Evolutionary conservation across 1,139 yeast genomes (phyloP).

Genomic region (Magnusiomyces tetraspermus): DNA sequence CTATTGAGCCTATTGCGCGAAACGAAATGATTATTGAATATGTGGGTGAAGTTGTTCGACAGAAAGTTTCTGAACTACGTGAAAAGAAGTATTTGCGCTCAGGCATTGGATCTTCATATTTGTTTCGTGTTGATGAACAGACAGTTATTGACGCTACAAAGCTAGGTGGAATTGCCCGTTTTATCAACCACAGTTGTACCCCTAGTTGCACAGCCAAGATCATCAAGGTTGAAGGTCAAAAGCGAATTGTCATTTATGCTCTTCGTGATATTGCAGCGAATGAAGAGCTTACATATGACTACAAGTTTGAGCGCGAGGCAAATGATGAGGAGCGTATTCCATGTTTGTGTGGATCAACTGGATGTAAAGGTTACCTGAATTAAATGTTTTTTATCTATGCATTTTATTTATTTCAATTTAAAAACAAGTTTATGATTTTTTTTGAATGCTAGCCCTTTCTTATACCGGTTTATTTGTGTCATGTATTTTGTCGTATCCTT

Average conservation of each 20-base stretch:
- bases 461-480: too few species aligned
- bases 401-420: background rate
- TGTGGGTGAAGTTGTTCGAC: conserved; percentile 94
- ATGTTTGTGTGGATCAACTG: conserved; percentile 90
- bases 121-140: conserved; percentile 86
- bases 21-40: conserved; percentile 97
- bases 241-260: conserved; percentile 92
- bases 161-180: conserved; percentile 92
- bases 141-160: conserved; percentile 97
- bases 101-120: conserved; percentile 91
- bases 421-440: background rate
- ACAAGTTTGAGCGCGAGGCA: conserved; percentile 85
- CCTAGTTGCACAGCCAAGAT: conserved; percentile 97
- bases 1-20: conserved; percentile 86
- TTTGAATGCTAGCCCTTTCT: too few species aligned
- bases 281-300: conserved; percentile 91
- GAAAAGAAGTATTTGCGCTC: conserved; percentile 79
- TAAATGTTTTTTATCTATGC: conserved; percentile 24
- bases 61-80: conserved; percentile 88
- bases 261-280: conserved; percentile 71
- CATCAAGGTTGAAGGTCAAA: conserved; percentile 87
- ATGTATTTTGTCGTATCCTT: too few species aligned
- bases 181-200: conserved; percentile 92
- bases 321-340: conserved; percentile 85
- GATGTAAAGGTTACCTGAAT: conserved; percentile 87